Base-by-base conservation (phyloP, 371 early-diverging fungal genomes). In the Umbelopsis sp. region DNA sequence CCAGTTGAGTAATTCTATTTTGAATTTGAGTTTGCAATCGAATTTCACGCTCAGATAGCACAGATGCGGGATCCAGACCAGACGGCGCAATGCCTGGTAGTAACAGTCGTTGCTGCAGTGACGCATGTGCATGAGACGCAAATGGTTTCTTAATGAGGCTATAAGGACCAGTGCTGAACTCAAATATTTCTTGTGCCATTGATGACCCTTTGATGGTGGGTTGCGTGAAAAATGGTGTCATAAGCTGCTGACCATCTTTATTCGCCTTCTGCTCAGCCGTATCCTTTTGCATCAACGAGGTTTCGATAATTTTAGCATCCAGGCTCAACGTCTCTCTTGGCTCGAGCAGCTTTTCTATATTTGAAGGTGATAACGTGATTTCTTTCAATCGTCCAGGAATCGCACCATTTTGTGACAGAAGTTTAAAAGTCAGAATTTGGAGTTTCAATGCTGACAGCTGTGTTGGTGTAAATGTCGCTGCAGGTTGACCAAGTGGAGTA, bases 391-490 rank as follows among this genome's bases (percentile, higher is more conserved):
- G 74, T 16, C 80, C 75, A 20, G 94, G 93, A 20, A 94, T 79
- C 9, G 89, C 83, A 79, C 87, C 74, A 74, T 89, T 92, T 68
- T 82, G 76, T 18, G 91, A 80, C 63, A 92, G 82, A 22, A 87
- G 77, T 52, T 90, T 89, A 77, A 84, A 93, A 41, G 91, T 89
- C 44, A 86, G 80, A 51, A 93, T 92, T 69, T 94, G 94, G 65
- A 75, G 79, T 51, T 57, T 57, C 12, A 57, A 29, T 12, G 83
- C 80, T 4, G 79, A 74, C 12, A 88, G 67, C 64, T 92, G 91
- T 37, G 81, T 84, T 50, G 70, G 66, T 5, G 84, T 75, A 64
- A 87, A 85, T 41, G 77, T 48, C 46, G 68, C 51, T 63, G 64
- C 22, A 48, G 62, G 44, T 57, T 68, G 52, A 22, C 71, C 57